Conservation (phyloP, 129 eudicot species). For the Deinandra increscens region DNA sequence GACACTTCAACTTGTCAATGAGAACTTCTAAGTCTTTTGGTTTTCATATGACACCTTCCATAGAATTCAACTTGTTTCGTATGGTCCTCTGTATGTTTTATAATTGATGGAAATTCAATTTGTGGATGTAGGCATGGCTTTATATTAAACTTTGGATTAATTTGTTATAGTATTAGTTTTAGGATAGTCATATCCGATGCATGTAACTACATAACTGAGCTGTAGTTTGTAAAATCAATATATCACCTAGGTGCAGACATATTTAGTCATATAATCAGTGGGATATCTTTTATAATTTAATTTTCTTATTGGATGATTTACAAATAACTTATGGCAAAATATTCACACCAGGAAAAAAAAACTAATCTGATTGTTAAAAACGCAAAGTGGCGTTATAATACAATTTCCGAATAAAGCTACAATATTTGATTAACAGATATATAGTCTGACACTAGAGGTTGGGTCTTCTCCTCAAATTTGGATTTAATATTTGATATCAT, state of each 20-base stretch:
- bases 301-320: neutral
- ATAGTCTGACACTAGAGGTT: neutral
- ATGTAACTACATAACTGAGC: slow-evolving; percentile 1
- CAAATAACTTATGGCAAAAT: neutral
- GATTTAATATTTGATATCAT: neutral
- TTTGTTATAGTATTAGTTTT: neutral
- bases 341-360: too few relatives aligned
- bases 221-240: neutral
- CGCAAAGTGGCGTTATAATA: neutral
- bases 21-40: slow-evolving; percentile 7
- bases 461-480: slow-evolving; percentile 1
- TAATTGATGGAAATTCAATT: neutral
- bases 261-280: neutral
- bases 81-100: neutral
- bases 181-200: slow-evolving; percentile 9
- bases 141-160: neutral
- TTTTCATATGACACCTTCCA: slow-evolving; percentile 3
- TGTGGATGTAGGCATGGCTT: slow-evolving; percentile 3
- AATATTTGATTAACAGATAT: neutral
- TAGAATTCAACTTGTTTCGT: neutral
- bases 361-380: too few relatives aligned
- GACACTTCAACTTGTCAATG: neutral
- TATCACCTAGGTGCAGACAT: slow-evolving; percentile 1
- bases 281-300: neutral
- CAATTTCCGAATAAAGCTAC: neutral